Base-by-base conservation (phyloP, 2,329 filamentous ascomycete species). In the Fusarium palustre region DNA sequence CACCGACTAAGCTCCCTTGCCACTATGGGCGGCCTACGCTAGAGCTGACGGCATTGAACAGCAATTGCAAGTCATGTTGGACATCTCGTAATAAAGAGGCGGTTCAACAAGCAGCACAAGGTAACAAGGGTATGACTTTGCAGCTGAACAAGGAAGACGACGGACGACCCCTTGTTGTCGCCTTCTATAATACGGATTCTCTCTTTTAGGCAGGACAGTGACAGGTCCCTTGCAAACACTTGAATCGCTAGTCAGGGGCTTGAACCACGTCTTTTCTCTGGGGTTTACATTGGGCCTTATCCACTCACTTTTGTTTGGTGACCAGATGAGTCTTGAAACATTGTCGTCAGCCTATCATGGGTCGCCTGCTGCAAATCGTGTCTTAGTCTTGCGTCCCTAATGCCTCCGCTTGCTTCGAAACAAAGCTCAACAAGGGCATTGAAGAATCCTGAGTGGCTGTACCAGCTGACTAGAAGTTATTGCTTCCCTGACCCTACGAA, bases 361-460 rank as follows among this genome's bases (percentile, higher is more conserved):
- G 45, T 49, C 25, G 47, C 52, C 41, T 59, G 59, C 64, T 54
- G 63, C 65, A 56, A 61, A 60, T 72, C 59, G 24, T 49, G 60
- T 62, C 65, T 62, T 59, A 50, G 67, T 69, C 74, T 71, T 73
- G 73, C 70, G 67, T 62, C 68, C 74, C 74, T 74, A 76, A 69
- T 68, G 61, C 71, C 73, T 77, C 77, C 79, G 76, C 74, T 76
- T 78, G 78, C 80, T 71, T 81, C 80, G 77, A 80, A 81, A 78
- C 75, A 64, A 68, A 72, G 71, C 72, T 73, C 71, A 61, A 45
- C 55, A 43, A 62, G 59, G 48, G 56, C 57, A 43, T 63, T 68
- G 52, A 63, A 52, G 33, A 52, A 62, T 36, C 66, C 68, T 72
- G 68, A 77, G 65, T 75, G 73, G 73, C 64, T 61, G 49, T 63